Conservation (phyloP, 2,329 filamentous ascomycete genomes). For the Ophiostoma australiae region DNA sequence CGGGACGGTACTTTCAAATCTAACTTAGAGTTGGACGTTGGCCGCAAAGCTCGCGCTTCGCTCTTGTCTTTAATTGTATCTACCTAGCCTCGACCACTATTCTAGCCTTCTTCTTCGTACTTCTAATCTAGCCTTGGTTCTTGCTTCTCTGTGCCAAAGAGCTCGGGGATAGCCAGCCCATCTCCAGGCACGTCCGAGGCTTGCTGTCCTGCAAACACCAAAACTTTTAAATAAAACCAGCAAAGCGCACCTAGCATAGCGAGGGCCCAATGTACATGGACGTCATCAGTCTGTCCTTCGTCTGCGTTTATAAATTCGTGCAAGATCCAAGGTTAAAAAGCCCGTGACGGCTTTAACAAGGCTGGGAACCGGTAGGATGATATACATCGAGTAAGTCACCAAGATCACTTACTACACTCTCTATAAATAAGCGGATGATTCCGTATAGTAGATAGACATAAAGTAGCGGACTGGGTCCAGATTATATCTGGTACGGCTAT, state of each 20-base stretch:
- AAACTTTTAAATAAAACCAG: not conserved
- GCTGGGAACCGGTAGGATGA: too few relatives aligned
- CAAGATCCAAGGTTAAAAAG: too few relatives aligned
- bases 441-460: not conserved
- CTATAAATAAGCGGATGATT: not conserved
- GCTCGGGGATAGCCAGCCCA: not conserved
- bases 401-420: not conserved
- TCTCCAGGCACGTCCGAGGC: not conserved
- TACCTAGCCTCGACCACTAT: not conserved
- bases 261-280: not conserved
- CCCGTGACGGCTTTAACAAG: too few relatives aligned
- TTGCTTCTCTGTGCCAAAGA: not conserved
- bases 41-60: not conserved
- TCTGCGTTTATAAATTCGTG: too few relatives aligned
- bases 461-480: not conserved
- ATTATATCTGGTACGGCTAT: not conserved
- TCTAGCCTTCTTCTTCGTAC: not conserved
- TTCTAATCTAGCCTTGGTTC: not conserved
- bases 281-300: not conserved
- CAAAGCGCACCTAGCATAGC: not conserved
- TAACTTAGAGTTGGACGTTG: not conserved
- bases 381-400: not conserved
- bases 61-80: not conserved
- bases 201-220: not conserved
- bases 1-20: not conserved